These are phyloP conservation scores for Hordeum vulgare DNA, from an alignment of 176 grass and related monocot genomes.

Conservation along the genomic window DNA sequence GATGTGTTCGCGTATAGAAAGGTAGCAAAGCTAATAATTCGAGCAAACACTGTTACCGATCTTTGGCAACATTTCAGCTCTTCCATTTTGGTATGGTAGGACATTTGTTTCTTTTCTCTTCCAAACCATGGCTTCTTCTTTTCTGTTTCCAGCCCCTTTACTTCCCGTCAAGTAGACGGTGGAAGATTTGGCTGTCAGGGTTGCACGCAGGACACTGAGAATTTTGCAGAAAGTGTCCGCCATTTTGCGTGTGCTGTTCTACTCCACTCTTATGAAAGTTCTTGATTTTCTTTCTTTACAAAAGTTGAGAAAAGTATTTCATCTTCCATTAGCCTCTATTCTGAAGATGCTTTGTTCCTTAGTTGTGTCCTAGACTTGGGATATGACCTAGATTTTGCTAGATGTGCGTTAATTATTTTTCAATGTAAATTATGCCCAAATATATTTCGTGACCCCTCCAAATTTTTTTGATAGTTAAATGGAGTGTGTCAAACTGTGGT, in stretches of 20 bases:
- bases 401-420: neutral
- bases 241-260: neutral
- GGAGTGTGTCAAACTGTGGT: neutral
- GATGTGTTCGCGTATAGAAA: slow-evolving; percentile 42
- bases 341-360: neutral
- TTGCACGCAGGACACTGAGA: neutral
- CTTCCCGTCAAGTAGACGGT: neutral
- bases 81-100: slow-evolving; percentile 28
- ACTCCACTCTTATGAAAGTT: neutral
- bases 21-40: slow-evolving; percentile 12
- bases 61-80: neutral
- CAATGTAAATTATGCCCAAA: neutral
- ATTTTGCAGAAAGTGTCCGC: neutral
- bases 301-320: neutral
- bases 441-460: neutral
- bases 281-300: neutral
- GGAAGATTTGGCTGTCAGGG: neutral
- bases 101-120: neutral
- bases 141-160: neutral
- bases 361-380: neutral
- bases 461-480: neutral
- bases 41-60: neutral
- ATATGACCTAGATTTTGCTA: neutral
- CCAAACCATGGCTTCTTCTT: neutral
- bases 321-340: neutral